A percentile compares a stretch with the other conserved stretches of the same genome.
Conservation (phyloP, 2,329 filamentous ascomycete genomes). For the Ophiostoma sp. region DNA sequence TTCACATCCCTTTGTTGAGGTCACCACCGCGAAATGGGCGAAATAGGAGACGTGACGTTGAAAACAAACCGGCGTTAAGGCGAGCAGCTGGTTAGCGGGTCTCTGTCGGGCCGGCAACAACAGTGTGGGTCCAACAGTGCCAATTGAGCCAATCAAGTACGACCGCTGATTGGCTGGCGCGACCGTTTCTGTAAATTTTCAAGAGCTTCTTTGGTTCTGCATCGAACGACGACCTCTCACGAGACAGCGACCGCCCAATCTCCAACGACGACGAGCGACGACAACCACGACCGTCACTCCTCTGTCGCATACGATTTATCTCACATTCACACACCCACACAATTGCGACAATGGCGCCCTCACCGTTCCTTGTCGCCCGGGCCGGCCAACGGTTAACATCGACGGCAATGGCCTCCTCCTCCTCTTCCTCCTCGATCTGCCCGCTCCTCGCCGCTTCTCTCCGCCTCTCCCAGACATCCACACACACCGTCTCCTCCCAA, state of each 20-base stretch:
- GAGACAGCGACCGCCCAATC: background rate
- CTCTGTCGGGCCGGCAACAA: constrained; percentile 15
- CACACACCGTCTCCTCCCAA: constrained; percentile 38
- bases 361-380: constrained; percentile 15
- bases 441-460: background rate
- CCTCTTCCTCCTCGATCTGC: constrained; percentile 15
- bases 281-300: background rate
- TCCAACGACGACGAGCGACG: background rate
- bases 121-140: background rate
- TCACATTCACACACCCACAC: background rate
- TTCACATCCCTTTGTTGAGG: background rate
- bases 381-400: constrained; percentile 16
- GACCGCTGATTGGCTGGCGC: background rate
- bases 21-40: background rate
- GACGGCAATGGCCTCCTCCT: constrained; percentile 34
- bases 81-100: background rate
- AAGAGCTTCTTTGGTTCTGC: background rate
- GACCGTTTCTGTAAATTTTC: constrained; percentile 23
- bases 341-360: constrained; percentile 12
- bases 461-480: background rate
- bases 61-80: background rate
- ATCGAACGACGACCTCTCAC: background rate
- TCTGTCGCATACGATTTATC: background rate
- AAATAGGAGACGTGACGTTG: background rate
- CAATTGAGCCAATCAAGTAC: background rate